These are phyloP conservation scores for Ciborinia camelliae DNA, from an alignment of 2,329 filamentous ascomycete genomes.

Conservation along the genomic window DNA sequence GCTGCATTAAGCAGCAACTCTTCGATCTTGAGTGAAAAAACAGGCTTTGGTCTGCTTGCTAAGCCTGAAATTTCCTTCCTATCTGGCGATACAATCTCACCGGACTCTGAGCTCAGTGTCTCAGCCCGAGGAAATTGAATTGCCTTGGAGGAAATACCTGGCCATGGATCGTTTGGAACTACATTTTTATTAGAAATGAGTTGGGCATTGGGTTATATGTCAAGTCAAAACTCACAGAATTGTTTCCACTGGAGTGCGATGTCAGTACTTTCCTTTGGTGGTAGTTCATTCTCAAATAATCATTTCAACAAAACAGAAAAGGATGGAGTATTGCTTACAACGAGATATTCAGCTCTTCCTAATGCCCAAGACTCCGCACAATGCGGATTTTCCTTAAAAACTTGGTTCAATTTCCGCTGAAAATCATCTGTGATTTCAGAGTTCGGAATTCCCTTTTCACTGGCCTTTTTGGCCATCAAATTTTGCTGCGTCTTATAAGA, in stretches of 20 bases:
- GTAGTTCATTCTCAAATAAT: background rate
- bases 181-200: background rate
- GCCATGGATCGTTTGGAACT: conserved; percentile 8
- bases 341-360: conserved; percentile 17
- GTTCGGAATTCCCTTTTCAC: conserved; percentile 14
- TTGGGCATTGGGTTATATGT: background rate
- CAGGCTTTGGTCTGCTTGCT: background rate
- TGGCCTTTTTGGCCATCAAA: conserved; percentile 13
- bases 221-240: background rate
- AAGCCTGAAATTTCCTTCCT: background rate
- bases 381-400: background rate
- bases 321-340: conserved; percentile 11
- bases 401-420: background rate
- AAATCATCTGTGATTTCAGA: conserved; percentile 4
- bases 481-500: conserved; percentile 10
- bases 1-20: background rate
- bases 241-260: background rate
- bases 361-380: conserved; percentile 11
- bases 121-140: background rate
- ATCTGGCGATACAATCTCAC: conserved; percentile 5
- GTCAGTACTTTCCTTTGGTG: background rate
- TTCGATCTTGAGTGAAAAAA: background rate
- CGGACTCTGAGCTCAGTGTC: background rate
- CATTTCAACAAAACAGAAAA: conserved; percentile 16
- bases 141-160: background rate